Evolutionary conservation across 1,284 basidiomycete genomes (phyloP), one percentile per base, ranked within the genome.

Genomic region (Ceratobasidium papillatum): DNA sequence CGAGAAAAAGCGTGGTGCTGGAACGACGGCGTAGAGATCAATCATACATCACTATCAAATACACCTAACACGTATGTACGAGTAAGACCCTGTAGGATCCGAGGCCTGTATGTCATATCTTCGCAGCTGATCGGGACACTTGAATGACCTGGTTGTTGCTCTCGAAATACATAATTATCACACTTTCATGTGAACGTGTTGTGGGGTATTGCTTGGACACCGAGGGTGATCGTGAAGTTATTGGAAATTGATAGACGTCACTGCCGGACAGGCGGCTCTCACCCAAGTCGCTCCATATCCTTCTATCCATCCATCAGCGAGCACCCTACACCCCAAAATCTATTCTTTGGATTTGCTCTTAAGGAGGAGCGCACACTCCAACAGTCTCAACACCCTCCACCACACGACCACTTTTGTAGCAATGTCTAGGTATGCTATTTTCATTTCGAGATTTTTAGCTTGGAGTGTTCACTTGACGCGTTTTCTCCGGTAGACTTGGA

Each of bases 281-380:
- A 56, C 65, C n/a, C 41, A 64, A 38, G 41, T 49, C 56, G 27
- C 9, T 47, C 30, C 56, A 36, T 59, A 59, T 59, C 56, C 8
- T 59, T 59, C 58, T 43, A 58, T 72, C 69, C 47, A 69, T 72
- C 69, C 34, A 72, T 72, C 69, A 61, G 69, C 34, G 34, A 59
- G 56, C 69, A 61, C 69, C 56, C 69, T 72, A 56, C 69, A 72
- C 41, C 25, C 58, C 69, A 62, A 47, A 72, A 47, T 43, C 27
- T 25, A 12, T 25, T n/a, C 22, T 25, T 30, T 54, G n/a, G 64
- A 30, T 30, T 43, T 45, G 22, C 56, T 61, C 14, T 49, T 61
- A 72, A 36, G 58, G 43, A 3, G 32, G 51, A 32, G 19, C 19
- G 8, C 8, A 49, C 27, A 36, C 58, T n/a, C 30, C 43, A 47